Base-by-base conservation (phyloP, 2,329 filamentous ascomycete species). In the Pseudogymnoascus sp. region DNA sequence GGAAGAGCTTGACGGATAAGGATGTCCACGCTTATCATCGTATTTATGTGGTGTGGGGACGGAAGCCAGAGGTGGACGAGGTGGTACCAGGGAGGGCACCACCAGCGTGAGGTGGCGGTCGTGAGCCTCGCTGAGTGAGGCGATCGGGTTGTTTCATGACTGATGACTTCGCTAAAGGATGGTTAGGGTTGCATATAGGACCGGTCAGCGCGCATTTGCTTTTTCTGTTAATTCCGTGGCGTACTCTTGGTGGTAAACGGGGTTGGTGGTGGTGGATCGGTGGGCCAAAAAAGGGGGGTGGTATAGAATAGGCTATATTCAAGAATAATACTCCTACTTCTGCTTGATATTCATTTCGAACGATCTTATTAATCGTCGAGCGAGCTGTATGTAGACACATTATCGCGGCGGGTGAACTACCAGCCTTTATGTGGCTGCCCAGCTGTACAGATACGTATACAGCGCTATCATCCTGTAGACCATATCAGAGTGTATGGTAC, bases 11-110 rank as follows among this genome's bases (percentile, higher is more conserved):
- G 12, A 62, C 62, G 2, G 67, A 72, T 60, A 67, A 62, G 38
- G 60, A 62, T 13, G 64, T 72, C 5, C 70, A 72, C 58, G 68
- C 67, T 2, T 72, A 72, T 61, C 65, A 70, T 29, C 68, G 66
- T 31, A 60, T 71, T 9, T 67, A 66, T 44, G 69, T 72, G 7
- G 70, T 72, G 0, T 71, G 66, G 65, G 70, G 70, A 4, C 60
- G 70, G 4, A 71, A 70, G 60, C 55, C 55, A 13, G 36, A 36
- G 55, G 36, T 36, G 31, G 55, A 17, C 10, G 55, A 59, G 13
- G 55, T 59, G 25, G 55, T 25, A 31, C 17, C 55, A 10, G 13
- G 31, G 15, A 38, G 25, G 31, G 13, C 44, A 9, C 27, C 44
- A n/a, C 13, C 44, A 27, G 8, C 27, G 29, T 51, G 44, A 51